Conservation (phyloP, 805 yeast genomes). For the Hanseniaspora thailandica region DNA sequence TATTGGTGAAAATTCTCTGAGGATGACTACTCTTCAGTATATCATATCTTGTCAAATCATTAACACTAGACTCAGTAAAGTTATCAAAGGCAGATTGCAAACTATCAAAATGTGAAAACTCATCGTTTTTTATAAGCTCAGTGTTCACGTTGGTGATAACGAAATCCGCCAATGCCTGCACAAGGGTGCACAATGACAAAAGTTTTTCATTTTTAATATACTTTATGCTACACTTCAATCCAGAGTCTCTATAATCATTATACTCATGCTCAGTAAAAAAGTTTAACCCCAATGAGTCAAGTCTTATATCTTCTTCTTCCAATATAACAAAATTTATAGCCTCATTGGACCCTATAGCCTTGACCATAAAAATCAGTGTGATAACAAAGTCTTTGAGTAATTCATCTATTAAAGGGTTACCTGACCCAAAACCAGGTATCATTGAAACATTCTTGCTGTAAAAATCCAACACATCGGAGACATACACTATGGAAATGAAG, state of each 20-base stretch:
- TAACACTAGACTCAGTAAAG: not conserved
- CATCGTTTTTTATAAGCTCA: not conserved
- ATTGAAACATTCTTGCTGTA: constrained; percentile 25
- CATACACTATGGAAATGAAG: constrained; percentile 60
- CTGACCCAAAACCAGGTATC: constrained; percentile 20
- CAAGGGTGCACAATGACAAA: not conserved
- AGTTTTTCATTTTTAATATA: not conserved
- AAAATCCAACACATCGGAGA: constrained; percentile 44
- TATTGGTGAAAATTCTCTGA: constrained; percentile 1
- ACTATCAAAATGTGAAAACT: not conserved
- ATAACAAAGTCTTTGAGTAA: constrained; percentile 41
- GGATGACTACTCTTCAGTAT: not conserved
- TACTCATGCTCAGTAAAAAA: constrained; percentile 16
- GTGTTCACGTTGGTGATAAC: not conserved
- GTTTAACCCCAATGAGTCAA: constrained; percentile 17
- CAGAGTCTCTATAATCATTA: constrained; percentile 8
- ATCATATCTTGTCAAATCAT: not conserved
- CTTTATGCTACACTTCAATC: not conserved
- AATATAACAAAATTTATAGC: constrained; percentile 48
- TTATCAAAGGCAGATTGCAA: not conserved
- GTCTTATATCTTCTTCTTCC: constrained; percentile 58
- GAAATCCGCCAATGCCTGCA: not conserved
- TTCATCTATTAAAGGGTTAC: constrained; percentile 33
- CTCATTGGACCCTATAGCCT: constrained; percentile 33
- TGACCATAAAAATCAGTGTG: constrained; percentile 46